Percentiles rank a stretch among this genome's conserved stretches.
Evolutionary conservation across 2,329 filamentous ascomycete genomes (phyloP).

Genomic region (Thielaviopsis ethacetica): DNA sequence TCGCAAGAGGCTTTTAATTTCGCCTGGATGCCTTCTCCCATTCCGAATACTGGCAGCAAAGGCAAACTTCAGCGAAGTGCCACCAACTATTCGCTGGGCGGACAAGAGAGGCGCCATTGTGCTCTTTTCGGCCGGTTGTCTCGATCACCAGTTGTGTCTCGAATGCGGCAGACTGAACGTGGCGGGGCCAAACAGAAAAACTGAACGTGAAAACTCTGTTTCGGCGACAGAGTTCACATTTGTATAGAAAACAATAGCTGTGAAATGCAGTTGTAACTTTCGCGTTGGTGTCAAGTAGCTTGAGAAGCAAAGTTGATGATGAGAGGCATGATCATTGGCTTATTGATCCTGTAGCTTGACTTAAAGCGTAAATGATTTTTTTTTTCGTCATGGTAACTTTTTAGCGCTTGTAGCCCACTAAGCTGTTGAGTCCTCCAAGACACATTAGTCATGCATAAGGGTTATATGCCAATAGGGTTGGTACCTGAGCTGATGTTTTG

Average conservation of each 20-base stretch:
- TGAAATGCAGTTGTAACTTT: neutral
- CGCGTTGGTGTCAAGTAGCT: neutral
- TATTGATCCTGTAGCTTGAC: neutral
- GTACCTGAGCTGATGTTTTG: neutral
- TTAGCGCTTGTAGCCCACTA: neutral
- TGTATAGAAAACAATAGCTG: neutral
- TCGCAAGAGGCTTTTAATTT: neutral
- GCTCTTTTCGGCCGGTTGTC: neutral
- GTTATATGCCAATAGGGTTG: neutral
- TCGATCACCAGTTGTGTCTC: neutral
- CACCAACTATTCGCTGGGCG: neutral
- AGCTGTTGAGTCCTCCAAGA: neutral
- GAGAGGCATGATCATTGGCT: neutral
- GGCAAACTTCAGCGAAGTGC: neutral
- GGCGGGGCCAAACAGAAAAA: neutral
- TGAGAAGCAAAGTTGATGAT: neutral
- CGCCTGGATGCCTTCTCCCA: neutral
- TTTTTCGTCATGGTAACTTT: neutral
- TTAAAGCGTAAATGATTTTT: neutral
- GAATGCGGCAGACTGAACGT: neutral
- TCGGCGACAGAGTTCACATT: neutral
- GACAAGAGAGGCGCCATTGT: neutral
- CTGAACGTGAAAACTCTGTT: neutral
- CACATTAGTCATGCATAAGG: conserved; percentile 1
- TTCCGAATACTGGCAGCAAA: neutral